phyloP scores from a whole-genome alignment of 495 filamentous ascomycete species.

The Xylaria sp. region DNA sequence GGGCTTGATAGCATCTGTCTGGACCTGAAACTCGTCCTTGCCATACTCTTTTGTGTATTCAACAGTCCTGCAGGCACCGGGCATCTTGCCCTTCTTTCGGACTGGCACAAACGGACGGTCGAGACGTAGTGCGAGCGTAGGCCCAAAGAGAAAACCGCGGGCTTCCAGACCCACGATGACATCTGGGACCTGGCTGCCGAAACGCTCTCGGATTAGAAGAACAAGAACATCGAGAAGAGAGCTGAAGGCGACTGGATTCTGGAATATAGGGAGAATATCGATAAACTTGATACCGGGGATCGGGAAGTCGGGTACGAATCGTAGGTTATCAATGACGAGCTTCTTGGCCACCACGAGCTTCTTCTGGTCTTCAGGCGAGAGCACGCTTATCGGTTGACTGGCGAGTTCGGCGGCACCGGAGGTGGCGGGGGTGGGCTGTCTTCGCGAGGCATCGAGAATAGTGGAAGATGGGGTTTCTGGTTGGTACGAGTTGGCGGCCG shows the following conservation, averaged over 20 bases:
- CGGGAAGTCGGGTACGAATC: conserved; percentile 92
- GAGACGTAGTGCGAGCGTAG: conserved; percentile 82
- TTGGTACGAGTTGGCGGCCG: conserved; percentile 43
- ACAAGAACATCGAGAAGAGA: conserved; percentile 85
- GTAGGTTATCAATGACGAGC: conserved; percentile 54
- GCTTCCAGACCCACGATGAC: conserved; percentile 93
- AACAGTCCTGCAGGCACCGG: conserved; percentile 83
- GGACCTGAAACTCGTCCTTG: conserved; percentile 95
- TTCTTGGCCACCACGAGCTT: conserved; percentile 41
- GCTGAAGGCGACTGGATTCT: conserved; percentile 74
- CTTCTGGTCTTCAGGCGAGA: conserved; percentile 36
- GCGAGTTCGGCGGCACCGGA: conserved; percentile 85
- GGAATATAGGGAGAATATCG: conserved; percentile 98
- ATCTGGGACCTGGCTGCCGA: conserved; percentile 69
- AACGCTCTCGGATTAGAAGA: conserved; percentile 71
- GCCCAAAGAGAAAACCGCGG: conserved; percentile 94
- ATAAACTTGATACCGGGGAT: conserved; percentile 94
- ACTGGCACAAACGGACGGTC: conserved; percentile 93
- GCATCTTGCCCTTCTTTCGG: conserved; percentile 95
- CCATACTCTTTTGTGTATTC: conserved; percentile 96
- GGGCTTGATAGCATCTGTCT: conserved; percentile 79
- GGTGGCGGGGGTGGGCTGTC: conserved; percentile 67
- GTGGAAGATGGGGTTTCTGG: conserved; percentile 41
- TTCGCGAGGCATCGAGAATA: conserved; percentile 59
- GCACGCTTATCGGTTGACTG: conserved; percentile 80